Conservation (phyloP, 768 basidiomycete genomes). For the Fibroporia radiculosa region DNA sequence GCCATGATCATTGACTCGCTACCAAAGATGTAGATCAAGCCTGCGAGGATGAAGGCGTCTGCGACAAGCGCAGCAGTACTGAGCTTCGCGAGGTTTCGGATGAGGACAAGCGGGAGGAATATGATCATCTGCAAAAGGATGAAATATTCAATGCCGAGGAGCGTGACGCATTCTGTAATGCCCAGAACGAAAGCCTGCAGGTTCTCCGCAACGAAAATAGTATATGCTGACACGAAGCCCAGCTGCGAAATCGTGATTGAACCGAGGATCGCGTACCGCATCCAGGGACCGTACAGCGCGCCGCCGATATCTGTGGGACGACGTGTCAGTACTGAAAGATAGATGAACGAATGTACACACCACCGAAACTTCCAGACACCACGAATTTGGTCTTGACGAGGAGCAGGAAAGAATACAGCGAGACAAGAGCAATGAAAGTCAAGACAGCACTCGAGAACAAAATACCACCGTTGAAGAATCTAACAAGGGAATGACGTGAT, state of each 20-base stretch:
- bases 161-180: slow-evolving; percentile 63
- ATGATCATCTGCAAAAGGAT: slow-evolving; percentile 79
- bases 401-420: slow-evolving; percentile 89
- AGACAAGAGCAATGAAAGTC: slow-evolving; percentile 74
- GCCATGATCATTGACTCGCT: slow-evolving; percentile 71
- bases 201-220: slow-evolving; percentile 93
- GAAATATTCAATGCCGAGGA: slow-evolving; percentile 66
- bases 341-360: slow-evolving; percentile 33
- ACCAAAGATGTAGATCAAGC: slow-evolving; percentile 80
- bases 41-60: slow-evolving; percentile 90
- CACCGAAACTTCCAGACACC: slow-evolving; percentile 90
- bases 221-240: slow-evolving; percentile 86
- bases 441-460: slow-evolving; percentile 80
- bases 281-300: slow-evolving; percentile 81
- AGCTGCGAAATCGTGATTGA: slow-evolving; percentile 88
- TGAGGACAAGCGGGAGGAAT: slow-evolving; percentile 83
- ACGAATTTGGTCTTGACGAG: slow-evolving; percentile 82
- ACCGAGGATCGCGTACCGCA: slow-evolving; percentile 82
- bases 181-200: slow-evolving; percentile 77
- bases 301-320: slow-evolving; percentile 84
- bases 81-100: slow-evolving; percentile 92
- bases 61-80: slow-evolving; percentile 88
- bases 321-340: background rate
- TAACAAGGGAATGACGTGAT: slow-evolving; percentile 19
- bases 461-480: slow-evolving; percentile 93